A percentile compares a stretch with the other conserved stretches of the same genome.
Evolutionary conservation across 768 basidiomycete species (phyloP).

Genomic region (Trametopsis cervina): DNA sequence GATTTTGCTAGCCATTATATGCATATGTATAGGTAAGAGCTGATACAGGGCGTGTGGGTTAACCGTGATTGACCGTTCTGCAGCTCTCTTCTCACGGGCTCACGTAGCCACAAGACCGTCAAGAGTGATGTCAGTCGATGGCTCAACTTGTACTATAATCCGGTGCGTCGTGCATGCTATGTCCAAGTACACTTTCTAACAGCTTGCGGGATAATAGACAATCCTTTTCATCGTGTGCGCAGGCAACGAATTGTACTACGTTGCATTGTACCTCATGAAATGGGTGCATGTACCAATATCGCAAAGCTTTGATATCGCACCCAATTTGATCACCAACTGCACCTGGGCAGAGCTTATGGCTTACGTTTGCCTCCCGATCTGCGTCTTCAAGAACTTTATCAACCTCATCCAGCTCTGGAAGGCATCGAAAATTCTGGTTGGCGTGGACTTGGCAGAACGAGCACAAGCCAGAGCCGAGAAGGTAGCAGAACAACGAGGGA

Average conservation of each 20-base stretch:
- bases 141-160: conserved; percentile 88
- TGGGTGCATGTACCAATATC: conserved; percentile 72
- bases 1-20: conserved; percentile 99
- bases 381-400: conserved; percentile 81
- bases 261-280: conserved; percentile 89
- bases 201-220: conserved; percentile 52
- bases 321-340: conserved; percentile 30
- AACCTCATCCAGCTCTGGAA: conserved; percentile 98
- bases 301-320: conserved; percentile 24
- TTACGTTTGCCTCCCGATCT: conserved; percentile 55
- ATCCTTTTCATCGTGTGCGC: conserved; percentile 91
- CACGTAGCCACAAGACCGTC: conserved; percentile 87
- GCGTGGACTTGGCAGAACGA: conserved; percentile 86
- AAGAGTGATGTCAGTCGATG: conserved; percentile 90
- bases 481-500: conserved; percentile 14
- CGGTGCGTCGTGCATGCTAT: conserved; percentile 43
- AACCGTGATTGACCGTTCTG: not conserved
- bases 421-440: conserved; percentile 89
- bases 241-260: conserved; percentile 93
- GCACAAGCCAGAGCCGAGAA: conserved; percentile 49
- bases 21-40: conserved; percentile 93
- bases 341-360: conserved; percentile 81
- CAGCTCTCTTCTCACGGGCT: conserved; percentile 93
- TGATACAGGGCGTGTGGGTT: not conserved
- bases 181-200: not conserved